Conservation (phyloP, 345 rosid genomes). For the Angophora floribunda region DNA sequence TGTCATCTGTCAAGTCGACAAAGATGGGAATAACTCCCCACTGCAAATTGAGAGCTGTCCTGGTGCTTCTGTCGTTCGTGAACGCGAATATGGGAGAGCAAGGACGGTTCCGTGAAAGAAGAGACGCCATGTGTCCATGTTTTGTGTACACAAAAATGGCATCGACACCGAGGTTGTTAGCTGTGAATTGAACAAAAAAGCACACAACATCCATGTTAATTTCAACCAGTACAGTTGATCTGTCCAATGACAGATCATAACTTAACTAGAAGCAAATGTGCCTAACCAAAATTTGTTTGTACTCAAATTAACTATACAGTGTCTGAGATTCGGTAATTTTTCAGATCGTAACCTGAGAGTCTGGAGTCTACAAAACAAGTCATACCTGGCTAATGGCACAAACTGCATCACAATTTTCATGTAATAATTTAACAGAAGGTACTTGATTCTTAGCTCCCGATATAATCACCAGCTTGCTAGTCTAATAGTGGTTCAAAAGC, state of each 20-base stretch:
- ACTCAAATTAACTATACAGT: background rate
- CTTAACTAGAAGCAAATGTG: background rate
- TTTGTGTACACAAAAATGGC: slow-evolving; percentile 66
- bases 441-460: background rate
- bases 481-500: background rate
- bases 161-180: slow-evolving; percentile 53
- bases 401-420: background rate
- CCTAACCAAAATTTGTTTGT: background rate
- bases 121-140: slow-evolving; percentile 64
- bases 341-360: background rate
- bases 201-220: background rate
- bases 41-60: slow-evolving; percentile 56
- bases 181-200: slow-evolving; percentile 12
- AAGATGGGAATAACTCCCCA: slow-evolving; percentile 65
- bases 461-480: background rate
- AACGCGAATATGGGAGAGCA: slow-evolving; percentile 62
- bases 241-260: background rate
- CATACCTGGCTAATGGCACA: background rate
- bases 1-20: slow-evolving; percentile 31
- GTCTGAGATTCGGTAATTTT: background rate
- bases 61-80: slow-evolving; percentile 25
- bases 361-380: background rate
- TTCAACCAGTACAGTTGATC: background rate
- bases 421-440: background rate
- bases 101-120: slow-evolving; percentile 68